Percentiles rank a stretch among this genome's conserved stretches.
These are phyloP conservation scores for Crepidotus variabilis DNA, from an alignment of 768 basidiomycete genomes.

Conservation along the genomic window DNA sequence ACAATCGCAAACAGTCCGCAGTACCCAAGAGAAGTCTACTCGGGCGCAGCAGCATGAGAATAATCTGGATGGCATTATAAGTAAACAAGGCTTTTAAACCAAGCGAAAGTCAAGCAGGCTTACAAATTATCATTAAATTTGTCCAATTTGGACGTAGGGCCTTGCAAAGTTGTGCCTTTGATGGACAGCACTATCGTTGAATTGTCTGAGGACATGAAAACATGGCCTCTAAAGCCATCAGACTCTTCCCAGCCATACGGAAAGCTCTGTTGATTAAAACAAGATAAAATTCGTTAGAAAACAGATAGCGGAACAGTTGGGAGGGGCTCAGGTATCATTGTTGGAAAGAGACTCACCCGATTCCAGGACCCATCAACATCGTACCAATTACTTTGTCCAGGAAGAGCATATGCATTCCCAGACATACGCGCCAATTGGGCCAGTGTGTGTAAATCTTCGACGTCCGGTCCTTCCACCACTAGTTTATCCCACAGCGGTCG, in stretches of 20 bases:
- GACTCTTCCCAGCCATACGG: slow-evolving; percentile 76
- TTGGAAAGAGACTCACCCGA: slow-evolving; percentile 25
- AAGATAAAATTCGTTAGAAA: background rate
- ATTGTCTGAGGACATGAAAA: slow-evolving; percentile 78
- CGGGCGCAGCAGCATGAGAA: slow-evolving; percentile 94
- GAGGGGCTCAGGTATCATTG: background rate
- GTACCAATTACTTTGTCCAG: slow-evolving; percentile 75
- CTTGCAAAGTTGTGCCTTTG: slow-evolving; percentile 82
- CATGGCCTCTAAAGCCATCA: slow-evolving; percentile 87
- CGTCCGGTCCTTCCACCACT: slow-evolving; percentile 69
- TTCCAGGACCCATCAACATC: slow-evolving; percentile 78
- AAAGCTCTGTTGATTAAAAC: slow-evolving; percentile 51
- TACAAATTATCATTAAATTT: slow-evolving; percentile 87
- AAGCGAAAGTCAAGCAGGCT: slow-evolving; percentile 6
- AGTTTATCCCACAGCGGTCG: slow-evolving; percentile 64
- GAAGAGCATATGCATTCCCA: slow-evolving; percentile 83
- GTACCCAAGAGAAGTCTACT: slow-evolving; percentile 83
- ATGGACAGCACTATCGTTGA: slow-evolving; percentile 83
- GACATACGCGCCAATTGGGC: slow-evolving; percentile 83
- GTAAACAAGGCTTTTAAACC: background rate
- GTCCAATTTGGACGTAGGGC: slow-evolving; percentile 86
- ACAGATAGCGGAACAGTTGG: slow-evolving; percentile 4
- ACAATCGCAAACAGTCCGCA: slow-evolving; percentile 86
- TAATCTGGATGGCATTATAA: slow-evolving; percentile 27
- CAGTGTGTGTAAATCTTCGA: slow-evolving; percentile 76